Conservation (phyloP, 345 rosid species). For the Hypericum androsaemum region DNA sequence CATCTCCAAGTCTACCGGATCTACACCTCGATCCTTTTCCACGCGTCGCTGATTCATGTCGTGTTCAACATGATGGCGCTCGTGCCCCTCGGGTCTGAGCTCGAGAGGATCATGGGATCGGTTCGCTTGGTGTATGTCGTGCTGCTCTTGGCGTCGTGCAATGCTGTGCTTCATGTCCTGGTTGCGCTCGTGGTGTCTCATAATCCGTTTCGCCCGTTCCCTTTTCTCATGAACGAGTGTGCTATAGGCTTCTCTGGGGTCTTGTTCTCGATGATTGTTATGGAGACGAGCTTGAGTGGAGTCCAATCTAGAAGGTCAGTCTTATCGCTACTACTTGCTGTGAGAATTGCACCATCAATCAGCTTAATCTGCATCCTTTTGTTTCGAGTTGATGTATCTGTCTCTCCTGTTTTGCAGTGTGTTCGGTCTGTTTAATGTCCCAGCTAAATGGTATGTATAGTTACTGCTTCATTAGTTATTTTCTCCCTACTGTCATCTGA, state of each 20-base stretch:
- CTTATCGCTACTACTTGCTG: not conserved
- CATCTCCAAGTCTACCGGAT: slow-evolving; percentile 87
- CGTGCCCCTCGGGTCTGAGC: slow-evolving; percentile 91
- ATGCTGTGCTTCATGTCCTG: slow-evolving; percentile 68
- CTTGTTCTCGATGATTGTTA: slow-evolving; percentile 84
- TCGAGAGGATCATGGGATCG: slow-evolving; percentile 98
- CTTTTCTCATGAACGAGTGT: slow-evolving; percentile 57
- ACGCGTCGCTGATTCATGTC: slow-evolving; percentile 86
- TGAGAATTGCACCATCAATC: not conserved
- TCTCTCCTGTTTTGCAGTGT: slow-evolving; percentile 51
- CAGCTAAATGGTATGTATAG: slow-evolving; percentile 63
- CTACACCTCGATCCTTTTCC: slow-evolving; percentile 68
- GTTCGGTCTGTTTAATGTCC: slow-evolving; percentile 94
- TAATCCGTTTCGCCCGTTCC: slow-evolving; percentile 43
- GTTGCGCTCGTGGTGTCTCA: slow-evolving; percentile 52
- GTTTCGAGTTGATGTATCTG: not conserved
- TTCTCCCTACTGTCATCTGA: slow-evolving; percentile 7
- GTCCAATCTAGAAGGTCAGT: slow-evolving; percentile 66
- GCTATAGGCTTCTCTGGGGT: slow-evolving; percentile 92
- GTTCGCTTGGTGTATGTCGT: slow-evolving; percentile 62
- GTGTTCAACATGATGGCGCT: slow-evolving; percentile 93
- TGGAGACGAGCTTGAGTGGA: slow-evolving; percentile 93
- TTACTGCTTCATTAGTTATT: slow-evolving; percentile 12
- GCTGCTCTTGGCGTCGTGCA: slow-evolving; percentile 70
- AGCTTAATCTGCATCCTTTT: too few relatives aligned